phyloP scores from a whole-genome alignment of 345 rosid species.

The Dipteronia sinensis region DNA sequence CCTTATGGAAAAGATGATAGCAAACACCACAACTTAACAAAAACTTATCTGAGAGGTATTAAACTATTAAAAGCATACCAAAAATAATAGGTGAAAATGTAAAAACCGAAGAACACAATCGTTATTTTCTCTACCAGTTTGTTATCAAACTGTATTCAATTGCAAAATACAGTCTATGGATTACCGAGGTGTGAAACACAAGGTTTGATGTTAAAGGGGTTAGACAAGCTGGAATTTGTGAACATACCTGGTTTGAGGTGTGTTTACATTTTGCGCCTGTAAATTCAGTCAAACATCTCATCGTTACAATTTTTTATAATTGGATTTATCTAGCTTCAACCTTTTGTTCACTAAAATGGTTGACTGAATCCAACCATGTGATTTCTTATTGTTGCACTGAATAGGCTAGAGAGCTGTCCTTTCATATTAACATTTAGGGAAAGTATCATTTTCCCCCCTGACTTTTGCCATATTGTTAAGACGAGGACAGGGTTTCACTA shows the following conservation, averaged over 20 bases:
- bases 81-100: too few species aligned
- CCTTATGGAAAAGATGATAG: background rate
- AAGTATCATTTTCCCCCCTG: too few species aligned
- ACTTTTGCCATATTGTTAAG: too few species aligned
- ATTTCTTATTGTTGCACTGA: background rate
- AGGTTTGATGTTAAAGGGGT: background rate
- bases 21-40: background rate
- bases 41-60: too few species aligned
- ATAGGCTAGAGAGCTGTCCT: background rate
- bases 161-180: background rate
- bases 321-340: background rate
- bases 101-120: too few species aligned
- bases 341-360: background rate
- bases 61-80: too few species aligned
- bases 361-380: background rate
- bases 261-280: background rate
- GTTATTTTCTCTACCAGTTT: background rate
- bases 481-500: too few species aligned
- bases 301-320: background rate
- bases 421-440: background rate
- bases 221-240: background rate
- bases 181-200: background rate
- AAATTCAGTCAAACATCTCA: background rate
- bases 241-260: background rate
- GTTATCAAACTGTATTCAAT: background rate